Conservation (phyloP, 306 rosid genomes). For the Heteromeles arbutifolia region DNA sequence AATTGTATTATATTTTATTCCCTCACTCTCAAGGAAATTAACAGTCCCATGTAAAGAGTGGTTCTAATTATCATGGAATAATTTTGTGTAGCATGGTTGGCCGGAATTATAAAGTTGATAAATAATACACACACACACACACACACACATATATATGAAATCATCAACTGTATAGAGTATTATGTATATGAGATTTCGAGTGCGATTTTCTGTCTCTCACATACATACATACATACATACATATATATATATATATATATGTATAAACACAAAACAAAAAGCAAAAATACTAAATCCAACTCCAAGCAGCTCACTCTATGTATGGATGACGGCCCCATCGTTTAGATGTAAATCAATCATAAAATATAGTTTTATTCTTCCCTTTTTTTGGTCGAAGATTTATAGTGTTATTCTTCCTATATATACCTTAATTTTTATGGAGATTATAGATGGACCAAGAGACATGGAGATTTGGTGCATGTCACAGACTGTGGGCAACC, state of each 20-base stretch:
- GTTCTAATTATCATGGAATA: conserved; percentile 36
- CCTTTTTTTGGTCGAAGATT: too few relatives aligned
- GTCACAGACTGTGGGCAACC: conserved; percentile 16
- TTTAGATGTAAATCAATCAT: background rate
- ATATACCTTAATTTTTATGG: background rate
- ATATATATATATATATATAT: too few relatives aligned
- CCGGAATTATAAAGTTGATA: conserved; percentile 4
- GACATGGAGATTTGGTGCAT: background rate
- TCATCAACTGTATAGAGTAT: background rate
- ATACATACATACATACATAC: too few relatives aligned
- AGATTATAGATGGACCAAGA: background rate
- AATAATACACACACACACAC: background rate
- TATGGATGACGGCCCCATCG: background rate
- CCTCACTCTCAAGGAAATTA: conserved; percentile 9
- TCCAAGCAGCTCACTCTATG: background rate
- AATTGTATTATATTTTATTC: background rate
- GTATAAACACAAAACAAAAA: background rate
- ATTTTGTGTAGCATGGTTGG: conserved; percentile 31
- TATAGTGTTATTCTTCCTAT: background rate
- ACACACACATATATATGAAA: background rate
- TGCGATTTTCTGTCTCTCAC: too few relatives aligned
- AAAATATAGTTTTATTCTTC: background rate
- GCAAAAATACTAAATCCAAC: background rate
- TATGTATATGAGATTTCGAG: background rate
- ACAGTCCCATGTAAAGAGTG: conserved; percentile 30